Evolutionary conservation across 441 rosid species (phyloP).

Genomic region (Flueggea neowawraea): DNA sequence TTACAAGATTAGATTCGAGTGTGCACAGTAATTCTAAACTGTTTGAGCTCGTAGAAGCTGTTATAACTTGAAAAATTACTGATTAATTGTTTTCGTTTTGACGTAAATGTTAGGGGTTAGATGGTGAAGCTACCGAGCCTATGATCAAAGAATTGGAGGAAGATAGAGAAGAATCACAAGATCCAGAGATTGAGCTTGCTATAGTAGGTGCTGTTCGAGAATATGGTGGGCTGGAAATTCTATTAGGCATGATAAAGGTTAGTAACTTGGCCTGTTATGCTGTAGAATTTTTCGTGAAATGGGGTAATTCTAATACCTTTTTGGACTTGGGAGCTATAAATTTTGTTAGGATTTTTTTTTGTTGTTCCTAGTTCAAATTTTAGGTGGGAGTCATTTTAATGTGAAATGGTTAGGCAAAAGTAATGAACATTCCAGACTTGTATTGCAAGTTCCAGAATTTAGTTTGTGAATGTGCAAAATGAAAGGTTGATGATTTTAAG

Average conservation of each 20-base stretch:
- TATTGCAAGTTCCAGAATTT: neutral
- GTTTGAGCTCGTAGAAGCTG: no score
- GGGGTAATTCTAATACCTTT: slow-evolving; percentile 8
- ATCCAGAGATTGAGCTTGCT: slow-evolving; percentile 99
- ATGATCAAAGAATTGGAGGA: slow-evolving; percentile 99
- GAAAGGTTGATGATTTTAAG: no score
- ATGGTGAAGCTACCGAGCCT: slow-evolving; percentile 99
- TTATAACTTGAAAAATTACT: no score
- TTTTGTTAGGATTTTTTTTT: neutral
- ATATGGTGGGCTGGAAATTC: slow-evolving; percentile 92
- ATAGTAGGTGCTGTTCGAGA: slow-evolving; percentile 99
- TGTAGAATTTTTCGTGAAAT: neutral
- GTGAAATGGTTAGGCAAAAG: no score
- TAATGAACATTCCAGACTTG: no score
- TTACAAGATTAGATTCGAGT: no score
- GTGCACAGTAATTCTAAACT: no score
- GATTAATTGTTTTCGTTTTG: slow-evolving; percentile 1
- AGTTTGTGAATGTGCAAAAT: no score
- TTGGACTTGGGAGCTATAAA: neutral
- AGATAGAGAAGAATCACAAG: slow-evolving; percentile 99
- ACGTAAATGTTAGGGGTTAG: slow-evolving; percentile 73
- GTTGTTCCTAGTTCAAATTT: neutral
- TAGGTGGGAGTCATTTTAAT: neutral
- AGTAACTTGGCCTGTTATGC: slow-evolving; percentile 9
- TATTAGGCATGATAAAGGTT: slow-evolving; percentile 97